phyloP scores from a whole-genome alignment of 768 basidiomycete genomes.

The Lactifluus subvellereus region DNA sequence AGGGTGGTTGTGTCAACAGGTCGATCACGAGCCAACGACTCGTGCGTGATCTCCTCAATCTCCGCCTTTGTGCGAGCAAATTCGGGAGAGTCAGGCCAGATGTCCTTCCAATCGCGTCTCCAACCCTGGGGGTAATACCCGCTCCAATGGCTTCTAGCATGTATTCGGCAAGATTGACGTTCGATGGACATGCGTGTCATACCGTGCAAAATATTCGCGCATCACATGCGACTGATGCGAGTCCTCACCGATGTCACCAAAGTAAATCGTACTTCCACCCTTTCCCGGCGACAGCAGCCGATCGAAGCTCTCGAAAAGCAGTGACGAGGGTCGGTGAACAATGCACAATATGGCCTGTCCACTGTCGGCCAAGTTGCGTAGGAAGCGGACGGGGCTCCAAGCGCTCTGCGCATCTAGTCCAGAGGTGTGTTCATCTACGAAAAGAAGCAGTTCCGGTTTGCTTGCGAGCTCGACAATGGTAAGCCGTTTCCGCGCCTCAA shows the following conservation, averaged over 20 bases:
- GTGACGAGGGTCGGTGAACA: constrained; percentile 82
- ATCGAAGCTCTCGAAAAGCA: constrained; percentile 29
- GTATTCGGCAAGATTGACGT: constrained; percentile 72
- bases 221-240: constrained; percentile 62
- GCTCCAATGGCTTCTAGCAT: constrained; percentile 87
- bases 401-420: constrained; percentile 63
- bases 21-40: constrained; percentile 5
- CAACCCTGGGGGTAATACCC: constrained; percentile 34
- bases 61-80: constrained; percentile 31
- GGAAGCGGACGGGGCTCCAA: constrained; percentile 36
- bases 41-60: constrained; percentile 39
- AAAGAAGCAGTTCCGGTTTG: constrained; percentile 74
- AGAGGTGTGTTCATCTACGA: constrained; percentile 29
- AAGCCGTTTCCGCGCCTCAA: constrained; percentile 73
- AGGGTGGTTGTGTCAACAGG: not conserved
- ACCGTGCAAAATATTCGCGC: constrained; percentile 26
- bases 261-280: constrained; percentile 90
- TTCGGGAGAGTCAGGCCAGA: constrained; percentile 77
- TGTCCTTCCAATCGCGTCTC: constrained; percentile 82
- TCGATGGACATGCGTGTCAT: constrained; percentile 71
- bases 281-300: constrained; percentile 61
- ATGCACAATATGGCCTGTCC: constrained; percentile 51
- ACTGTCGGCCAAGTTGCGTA: no score
- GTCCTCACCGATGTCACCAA: constrained; percentile 80
- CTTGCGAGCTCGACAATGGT: constrained; percentile 91